Base-by-base conservation (phyloP, 2,329 filamentous ascomycete genomes). In the Pyrenochaeta sp. region DNA sequence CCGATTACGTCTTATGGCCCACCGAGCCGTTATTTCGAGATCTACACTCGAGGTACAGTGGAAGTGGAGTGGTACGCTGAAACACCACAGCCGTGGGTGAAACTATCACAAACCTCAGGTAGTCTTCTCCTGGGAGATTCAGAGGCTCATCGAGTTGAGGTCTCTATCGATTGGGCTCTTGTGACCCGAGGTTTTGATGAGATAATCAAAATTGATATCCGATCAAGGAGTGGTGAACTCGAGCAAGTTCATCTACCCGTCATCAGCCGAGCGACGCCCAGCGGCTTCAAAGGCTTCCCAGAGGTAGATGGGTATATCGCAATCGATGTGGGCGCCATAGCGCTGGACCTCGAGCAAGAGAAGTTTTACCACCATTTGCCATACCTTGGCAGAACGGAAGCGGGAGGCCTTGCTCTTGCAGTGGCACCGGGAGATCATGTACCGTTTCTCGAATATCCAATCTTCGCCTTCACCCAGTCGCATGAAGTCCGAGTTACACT, bases 401-500 rank as follows among this genome's bases (percentile, higher is more conserved):
- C 23, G 27, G 40, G 45, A n/a, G 7, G 19, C 31, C 19, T 35
- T 35, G 10, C 24, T 44, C 15, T 39, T 29, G 1, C 35, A 24
- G 1, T 26, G 19, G 4, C 42, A 22, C 22, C 27, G 20, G 1
- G 23, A 34, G 13, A 34, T 44, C 11, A 15, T 32, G 10, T 40
- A 48, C 20, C 39, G 29, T 18, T 18, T 13, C 5, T 30, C 27
- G 13, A 8, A 17, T 30, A 30, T 15, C 27, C 27, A 1, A 8
- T 49, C 18, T 44, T 30, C 21, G 21, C 32, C 6, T 44, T 49
- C 41, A 41, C 32, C n/a, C n/a, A n/a, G 7, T 15, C 20, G n/a
- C 7, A 10, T 24, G 2, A 14, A 11, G 3, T 38, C 49, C 60
- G 64, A 13, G 7, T 6, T 42, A n/a, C 13, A 29, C 11, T 42